Base-by-base conservation (phyloP, 345 rosid genomes). In the Salix brachista region DNA sequence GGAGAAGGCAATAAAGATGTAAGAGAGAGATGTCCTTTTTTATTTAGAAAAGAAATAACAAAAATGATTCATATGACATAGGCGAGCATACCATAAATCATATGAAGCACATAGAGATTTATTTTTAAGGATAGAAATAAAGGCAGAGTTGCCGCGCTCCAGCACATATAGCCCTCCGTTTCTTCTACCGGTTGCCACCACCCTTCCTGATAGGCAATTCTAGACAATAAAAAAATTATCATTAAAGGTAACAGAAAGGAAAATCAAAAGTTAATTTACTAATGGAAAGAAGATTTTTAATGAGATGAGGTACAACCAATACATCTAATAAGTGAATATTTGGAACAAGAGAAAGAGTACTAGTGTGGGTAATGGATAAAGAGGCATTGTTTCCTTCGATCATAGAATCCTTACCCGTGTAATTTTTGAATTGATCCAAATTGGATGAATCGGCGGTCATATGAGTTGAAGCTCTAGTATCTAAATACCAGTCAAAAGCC, bases 371-470 rank as follows among this genome's bases (percentile, higher is more conserved):
- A 36, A 52, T 73, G 52, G 72, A 61, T 65, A 78, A 32, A 12
- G 73, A 54, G 6, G 34, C 60, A 65, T 62, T 60, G 41, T 79
- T 79, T 12, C 62, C 58, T 6, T 73, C 62, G 39, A 79, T 67
- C 9, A 79, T 61, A 37, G 0, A 28, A 54, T 79, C 77, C 71
- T 72, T 65, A 72, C 76, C 41, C 30, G 26, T 79, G 67, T 79
- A 79, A 13, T 2, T 2, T 19, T 14, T 69, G 30, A 70, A 34
- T 5, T 61, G 41, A 6, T 58, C 70, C 64, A 60, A 60, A 4
- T 26, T 58, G 19, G 71, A 23, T 0, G 3, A 26, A 48, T 12
- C 4, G 0, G 3, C 0, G 1, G 81, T 73, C 36, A 70, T 77
- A 0, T 64, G 48, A 19, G 78, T 1, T 1, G 21, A 74, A 60